These are phyloP conservation scores for Penicillium herquei DNA, from an alignment of 495 filamentous ascomycete genomes.

Conservation along the genomic window DNA sequence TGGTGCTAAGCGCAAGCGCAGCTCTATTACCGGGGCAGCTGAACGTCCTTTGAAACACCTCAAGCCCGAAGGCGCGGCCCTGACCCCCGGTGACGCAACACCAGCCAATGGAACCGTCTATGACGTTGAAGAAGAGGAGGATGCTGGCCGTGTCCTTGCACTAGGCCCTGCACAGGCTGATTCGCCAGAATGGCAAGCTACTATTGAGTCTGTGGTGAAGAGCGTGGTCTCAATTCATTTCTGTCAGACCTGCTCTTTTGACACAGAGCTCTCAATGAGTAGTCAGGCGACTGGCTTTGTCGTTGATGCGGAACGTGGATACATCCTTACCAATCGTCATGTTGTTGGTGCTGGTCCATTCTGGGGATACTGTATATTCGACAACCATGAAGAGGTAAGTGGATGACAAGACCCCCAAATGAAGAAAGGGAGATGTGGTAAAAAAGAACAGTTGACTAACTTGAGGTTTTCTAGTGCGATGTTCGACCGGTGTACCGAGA, in stretches of 20 bases:
- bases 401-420: neutral
- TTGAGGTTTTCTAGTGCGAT: slow-evolving; percentile 61
- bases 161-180: slow-evolving; percentile 62
- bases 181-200: slow-evolving; percentile 94
- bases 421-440: neutral
- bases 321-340: slow-evolving; percentile 86
- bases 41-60: slow-evolving; percentile 60
- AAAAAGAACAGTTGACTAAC: neutral
- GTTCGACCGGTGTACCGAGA: slow-evolving; percentile 98
- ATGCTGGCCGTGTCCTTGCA: slow-evolving; percentile 36
- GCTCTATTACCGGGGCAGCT: slow-evolving; percentile 41
- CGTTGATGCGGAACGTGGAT: slow-evolving; percentile 92
- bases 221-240: slow-evolving; percentile 98
- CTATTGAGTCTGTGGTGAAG: slow-evolving; percentile 87
- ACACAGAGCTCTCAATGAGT: slow-evolving; percentile 88
- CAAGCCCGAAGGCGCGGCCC: slow-evolving; percentile 42
- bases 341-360: slow-evolving; percentile 97
- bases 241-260: slow-evolving; percentile 97
- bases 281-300: slow-evolving; percentile 98
- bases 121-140: slow-evolving; percentile 48
- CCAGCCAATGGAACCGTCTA: slow-evolving; percentile 50
- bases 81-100: slow-evolving; percentile 44
- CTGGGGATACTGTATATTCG: slow-evolving; percentile 96
- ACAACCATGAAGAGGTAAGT: slow-evolving; percentile 88
- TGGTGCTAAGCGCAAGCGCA: slow-evolving; percentile 61